Evolutionary conservation across 768 basidiomycete genomes (phyloP).

Genomic region (Kwoniella sp.): DNA sequence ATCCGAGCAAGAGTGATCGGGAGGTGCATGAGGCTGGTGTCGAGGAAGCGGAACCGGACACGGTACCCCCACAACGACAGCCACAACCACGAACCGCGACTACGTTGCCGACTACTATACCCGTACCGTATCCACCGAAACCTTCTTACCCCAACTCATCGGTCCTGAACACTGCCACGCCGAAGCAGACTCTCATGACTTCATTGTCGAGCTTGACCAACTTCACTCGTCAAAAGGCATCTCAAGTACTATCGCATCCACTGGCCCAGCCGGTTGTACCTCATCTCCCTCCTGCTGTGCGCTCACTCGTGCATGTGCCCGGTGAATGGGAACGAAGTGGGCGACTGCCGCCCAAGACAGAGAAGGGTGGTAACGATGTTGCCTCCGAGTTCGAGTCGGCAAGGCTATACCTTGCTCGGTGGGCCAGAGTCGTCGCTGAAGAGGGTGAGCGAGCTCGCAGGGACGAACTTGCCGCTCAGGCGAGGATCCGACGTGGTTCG

Average conservation of each 20-base stretch:
- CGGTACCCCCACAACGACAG: constrained; percentile 24
- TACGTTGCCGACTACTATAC: neutral
- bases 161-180: constrained; percentile 26
- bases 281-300: constrained; percentile 91
- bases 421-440: constrained; percentile 92
- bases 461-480: constrained; percentile 63
- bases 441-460: constrained; percentile 89
- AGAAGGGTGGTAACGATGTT: constrained; percentile 34
- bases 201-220: constrained; percentile 93
- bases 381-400: constrained; percentile 97
- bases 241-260: constrained; percentile 92
- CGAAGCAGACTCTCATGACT: constrained; percentile 68
- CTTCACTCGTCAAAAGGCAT: constrained; percentile 87
- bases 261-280: constrained; percentile 94
- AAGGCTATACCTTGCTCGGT: constrained; percentile 89
- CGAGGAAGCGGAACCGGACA: constrained; percentile 36
- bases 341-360: constrained; percentile 65
- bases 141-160: constrained; percentile 38
- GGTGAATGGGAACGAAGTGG: constrained; percentile 76
- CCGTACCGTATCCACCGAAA: constrained; percentile 39
- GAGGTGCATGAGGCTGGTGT: constrained; percentile 74
- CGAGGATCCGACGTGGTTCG: constrained; percentile 57
- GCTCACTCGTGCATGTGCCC: constrained; percentile 81
- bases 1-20: constrained; percentile 88
- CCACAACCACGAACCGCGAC: constrained; percentile 1